Percentiles rank a stretch among this genome's conserved stretches.
phyloP scores from a whole-genome alignment of 495 filamentous ascomycete genomes.

The Neurospora intermedia region DNA sequence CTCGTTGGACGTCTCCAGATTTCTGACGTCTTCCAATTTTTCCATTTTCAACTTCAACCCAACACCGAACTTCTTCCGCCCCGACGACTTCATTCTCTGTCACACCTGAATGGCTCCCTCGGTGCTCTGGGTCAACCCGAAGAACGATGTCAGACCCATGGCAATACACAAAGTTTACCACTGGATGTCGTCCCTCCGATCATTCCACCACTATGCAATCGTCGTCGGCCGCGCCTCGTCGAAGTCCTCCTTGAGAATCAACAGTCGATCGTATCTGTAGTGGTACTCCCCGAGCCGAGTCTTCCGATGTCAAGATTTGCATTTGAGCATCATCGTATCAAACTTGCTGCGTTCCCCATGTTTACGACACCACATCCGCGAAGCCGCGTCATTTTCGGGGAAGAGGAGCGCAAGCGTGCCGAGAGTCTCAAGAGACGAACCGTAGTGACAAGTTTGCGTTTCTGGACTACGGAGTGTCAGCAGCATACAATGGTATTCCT shows the following conservation, averaged over 20 bases:
- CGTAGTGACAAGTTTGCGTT: slow-evolving; percentile 14
- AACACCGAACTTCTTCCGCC: neutral
- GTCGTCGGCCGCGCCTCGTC: too few relatives aligned
- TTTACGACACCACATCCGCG: slow-evolving; percentile 9
- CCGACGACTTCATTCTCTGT: neutral
- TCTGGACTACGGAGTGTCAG: neutral
- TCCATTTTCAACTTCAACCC: neutral
- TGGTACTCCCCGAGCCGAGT: slow-evolving; percentile 28
- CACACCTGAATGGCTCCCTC: too few relatives aligned
- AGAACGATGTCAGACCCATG: too few relatives aligned
- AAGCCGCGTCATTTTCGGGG: slow-evolving; percentile 22
- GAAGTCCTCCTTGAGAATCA: slow-evolving; percentile 40
- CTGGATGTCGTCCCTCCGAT: too few relatives aligned
- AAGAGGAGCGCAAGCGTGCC: slow-evolving; percentile 34
- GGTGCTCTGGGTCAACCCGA: too few relatives aligned
- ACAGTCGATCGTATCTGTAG: slow-evolving; percentile 42
- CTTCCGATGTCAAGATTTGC: neutral
- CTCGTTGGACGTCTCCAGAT: neutral
- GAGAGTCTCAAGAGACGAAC: slow-evolving; percentile 38
- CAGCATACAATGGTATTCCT: neutral
- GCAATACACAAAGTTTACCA: too few relatives aligned
- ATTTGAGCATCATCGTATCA: neutral
- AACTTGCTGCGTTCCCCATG: neutral
- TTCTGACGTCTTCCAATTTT: neutral
- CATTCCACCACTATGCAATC: too few relatives aligned